These are phyloP conservation scores for Auricularia heimuer DNA, from an alignment of 768 basidiomycete species.

Conservation along the genomic window DNA sequence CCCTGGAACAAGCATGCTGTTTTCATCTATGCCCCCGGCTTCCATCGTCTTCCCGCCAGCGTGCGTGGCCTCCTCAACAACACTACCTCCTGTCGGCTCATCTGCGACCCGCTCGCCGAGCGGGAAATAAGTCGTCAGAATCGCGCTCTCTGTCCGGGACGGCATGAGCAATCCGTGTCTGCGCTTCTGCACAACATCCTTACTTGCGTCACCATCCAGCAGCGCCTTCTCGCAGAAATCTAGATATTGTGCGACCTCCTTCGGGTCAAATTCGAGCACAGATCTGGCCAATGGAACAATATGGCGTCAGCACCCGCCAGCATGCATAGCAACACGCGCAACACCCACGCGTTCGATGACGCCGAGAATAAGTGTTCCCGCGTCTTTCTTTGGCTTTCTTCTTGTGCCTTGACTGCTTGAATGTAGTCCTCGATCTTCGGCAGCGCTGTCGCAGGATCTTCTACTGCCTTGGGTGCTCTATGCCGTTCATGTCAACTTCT, in stretches of 20 bases:
- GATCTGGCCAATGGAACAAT: constrained; percentile 28
- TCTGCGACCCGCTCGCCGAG: constrained; percentile 2
- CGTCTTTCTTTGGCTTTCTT: constrained; percentile 22
- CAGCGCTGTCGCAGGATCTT: constrained; percentile 55
- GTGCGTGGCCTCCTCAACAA: constrained; percentile 9
- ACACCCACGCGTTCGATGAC: constrained; percentile 36
- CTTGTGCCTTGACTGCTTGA: constrained; percentile 28
- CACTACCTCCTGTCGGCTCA: constrained; percentile 5
- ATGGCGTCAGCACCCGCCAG: constrained; percentile 3
- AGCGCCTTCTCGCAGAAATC: constrained; percentile 53
- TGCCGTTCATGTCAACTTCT: constrained; percentile 12
- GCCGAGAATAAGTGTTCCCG: constrained; percentile 34
- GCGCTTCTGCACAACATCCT: constrained; percentile 11
- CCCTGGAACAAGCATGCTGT: constrained; percentile 36
- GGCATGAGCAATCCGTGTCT: constrained; percentile 7
- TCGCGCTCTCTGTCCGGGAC: constrained; percentile 2
- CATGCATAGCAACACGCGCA: constrained; percentile 8
- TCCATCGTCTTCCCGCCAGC: constrained; percentile 2
- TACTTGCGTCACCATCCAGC: constrained; percentile 21
- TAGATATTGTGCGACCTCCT: constrained; percentile 53
- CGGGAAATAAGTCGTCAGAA: constrained; percentile 5
- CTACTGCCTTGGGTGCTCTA: constrained; percentile 9
- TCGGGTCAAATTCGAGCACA: constrained; percentile 40
- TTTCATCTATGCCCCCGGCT: constrained; percentile 6
- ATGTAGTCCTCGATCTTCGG: constrained; percentile 44